phyloP scores from a whole-genome alignment of 129 eudicot genomes.

The Helichrysum umbraculigerum region DNA sequence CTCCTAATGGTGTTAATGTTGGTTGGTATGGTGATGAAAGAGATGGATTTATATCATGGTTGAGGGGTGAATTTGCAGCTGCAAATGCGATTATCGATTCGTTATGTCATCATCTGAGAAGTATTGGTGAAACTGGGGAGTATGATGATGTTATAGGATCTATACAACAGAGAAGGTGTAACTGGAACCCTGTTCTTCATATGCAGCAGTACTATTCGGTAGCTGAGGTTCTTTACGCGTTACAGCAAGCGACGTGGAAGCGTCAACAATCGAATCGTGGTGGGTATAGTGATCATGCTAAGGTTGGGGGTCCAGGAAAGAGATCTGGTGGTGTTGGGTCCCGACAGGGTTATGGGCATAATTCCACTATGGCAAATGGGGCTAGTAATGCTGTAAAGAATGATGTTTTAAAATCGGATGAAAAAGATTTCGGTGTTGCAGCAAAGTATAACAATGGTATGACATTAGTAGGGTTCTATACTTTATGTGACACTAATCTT shows the following conservation, averaged over 20 bases:
- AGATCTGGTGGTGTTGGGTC: constrained; percentile 41
- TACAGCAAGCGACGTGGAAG: constrained; percentile 64
- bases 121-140: constrained; percentile 59
- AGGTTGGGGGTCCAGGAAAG: constrained; percentile 42
- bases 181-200: constrained; percentile 80
- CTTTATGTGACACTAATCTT: background rate
- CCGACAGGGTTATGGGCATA: constrained; percentile 36
- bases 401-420: constrained; percentile 28
- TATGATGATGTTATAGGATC: constrained; percentile 70
- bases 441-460: background rate
- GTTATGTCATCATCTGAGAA: constrained; percentile 67
- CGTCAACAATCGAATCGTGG: constrained; percentile 32
- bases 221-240: constrained; percentile 58
- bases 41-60: constrained; percentile 70
- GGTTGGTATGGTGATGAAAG: constrained; percentile 62
- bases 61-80: constrained; percentile 88
- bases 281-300: constrained; percentile 41
- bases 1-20: constrained; percentile 27
- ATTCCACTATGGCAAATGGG: constrained; percentile 25
- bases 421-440: background rate
- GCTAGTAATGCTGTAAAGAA: constrained; percentile 26
- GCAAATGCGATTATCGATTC: constrained; percentile 85
- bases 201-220: constrained; percentile 83
- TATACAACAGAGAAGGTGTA: constrained; percentile 75
- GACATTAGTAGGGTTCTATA: background rate